Evolutionary conservation across 2,329 filamentous ascomycete species (phyloP), one percentile per base, ranked within the genome.

Genomic region (Erysiphe pulchra): DNA sequence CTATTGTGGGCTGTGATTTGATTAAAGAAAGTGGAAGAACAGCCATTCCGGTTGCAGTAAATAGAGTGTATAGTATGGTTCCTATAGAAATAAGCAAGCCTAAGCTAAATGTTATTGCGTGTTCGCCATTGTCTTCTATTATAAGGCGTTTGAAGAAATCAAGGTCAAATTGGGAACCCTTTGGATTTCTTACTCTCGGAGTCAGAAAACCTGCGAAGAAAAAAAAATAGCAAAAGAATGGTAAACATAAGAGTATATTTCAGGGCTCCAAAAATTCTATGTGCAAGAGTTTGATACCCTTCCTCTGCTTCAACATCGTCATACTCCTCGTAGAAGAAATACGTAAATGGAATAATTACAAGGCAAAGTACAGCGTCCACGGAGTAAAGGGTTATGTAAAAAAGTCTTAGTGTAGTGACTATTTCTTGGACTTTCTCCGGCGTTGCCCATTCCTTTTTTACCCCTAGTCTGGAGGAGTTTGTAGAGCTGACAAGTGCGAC

Each of bases 241-340:
- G 95, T 63, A 60, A 95, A 95, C 49, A 75, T 78, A 44, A 86
- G 63, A 0, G 90, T 94, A 63, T 94, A 95, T 63, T 92, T 93
- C 58, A 82, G 66, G 4, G 90, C 84, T n/a, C 77, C 77, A 71
- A 77, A 78, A 49, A 95, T 70, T 46, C 84, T 73, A 56, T 75
- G 71, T 7, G 68, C 69, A 48, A 79, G 61, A 2, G 80, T 79
- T 58, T 86, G 77, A 30, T 73, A 75, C 31, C 83, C 81, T 49
- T 82, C 73, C 55, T 92, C 82, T 32, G 78, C 71, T 49, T 85
- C 85, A 17, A 87, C 77, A 62, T 94, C 85, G 56, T 94, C 87
- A 52, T 92, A 92, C 61, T 95, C 90, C 60, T 98, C 90, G 57
- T 92, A 90, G 75, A 80, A 94, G 60, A 98, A 98, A 65, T 98